Evolutionary conservation across 1,284 basidiomycete species (phyloP).

Genomic region (Meira miltonrushii): DNA sequence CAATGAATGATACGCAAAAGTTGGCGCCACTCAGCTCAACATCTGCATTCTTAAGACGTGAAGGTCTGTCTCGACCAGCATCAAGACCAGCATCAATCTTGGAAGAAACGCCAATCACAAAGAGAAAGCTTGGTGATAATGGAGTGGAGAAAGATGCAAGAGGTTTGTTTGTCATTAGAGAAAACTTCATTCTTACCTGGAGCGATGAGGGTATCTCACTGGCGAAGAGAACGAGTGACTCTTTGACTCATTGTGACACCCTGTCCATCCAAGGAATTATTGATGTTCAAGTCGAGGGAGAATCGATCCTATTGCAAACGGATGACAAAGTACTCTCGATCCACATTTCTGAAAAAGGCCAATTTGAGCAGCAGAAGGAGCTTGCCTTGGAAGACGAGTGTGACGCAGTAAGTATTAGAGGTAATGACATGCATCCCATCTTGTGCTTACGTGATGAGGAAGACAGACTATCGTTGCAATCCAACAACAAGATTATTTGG

Average conservation of each 20-base stretch:
- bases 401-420: too few species aligned
- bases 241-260: neutral
- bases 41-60: neutral
- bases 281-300: neutral
- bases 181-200: neutral
- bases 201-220: neutral
- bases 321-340: neutral
- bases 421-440: too few species aligned
- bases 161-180: neutral
- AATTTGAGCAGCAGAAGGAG: neutral
- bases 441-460: neutral
- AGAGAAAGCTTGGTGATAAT: neutral
- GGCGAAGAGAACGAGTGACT: neutral
- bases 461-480: neutral
- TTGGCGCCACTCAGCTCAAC: neutral
- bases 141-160: neutral
- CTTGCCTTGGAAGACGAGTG: neutral
- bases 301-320: neutral
- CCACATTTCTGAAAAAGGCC: neutral
- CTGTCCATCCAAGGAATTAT: neutral
- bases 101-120: neutral
- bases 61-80: neutral
- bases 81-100: neutral
- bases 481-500: neutral
- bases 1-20: conserved; percentile 18